Evolutionary conservation across 2,329 filamentous ascomycete species (phyloP).

Genomic region (Tolypocladium paradoxum): DNA sequence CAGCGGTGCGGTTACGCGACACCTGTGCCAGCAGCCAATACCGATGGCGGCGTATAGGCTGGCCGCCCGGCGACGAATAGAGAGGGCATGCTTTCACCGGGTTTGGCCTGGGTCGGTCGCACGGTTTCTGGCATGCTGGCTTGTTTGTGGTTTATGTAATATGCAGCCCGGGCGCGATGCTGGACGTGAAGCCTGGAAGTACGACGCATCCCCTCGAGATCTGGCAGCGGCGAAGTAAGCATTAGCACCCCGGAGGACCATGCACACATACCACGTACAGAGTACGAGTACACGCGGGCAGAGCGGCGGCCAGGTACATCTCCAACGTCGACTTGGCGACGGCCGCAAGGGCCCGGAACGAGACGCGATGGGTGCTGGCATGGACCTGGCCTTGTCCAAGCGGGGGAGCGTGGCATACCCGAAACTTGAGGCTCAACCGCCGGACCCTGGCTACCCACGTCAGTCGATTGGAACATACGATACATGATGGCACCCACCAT

Average conservation of each 20-base stretch:
- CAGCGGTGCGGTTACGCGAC: background rate
- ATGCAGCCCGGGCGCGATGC: background rate
- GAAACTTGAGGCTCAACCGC: slow-evolving; percentile 4
- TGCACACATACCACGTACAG: too few relatives aligned
- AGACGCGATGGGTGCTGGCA: background rate
- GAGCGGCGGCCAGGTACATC: background rate
- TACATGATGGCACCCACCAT: background rate
- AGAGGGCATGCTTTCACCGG: background rate
- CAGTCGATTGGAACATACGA: background rate
- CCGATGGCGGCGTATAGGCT: background rate
- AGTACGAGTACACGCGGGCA: background rate
- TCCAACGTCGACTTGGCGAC: background rate
- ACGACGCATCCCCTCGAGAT: background rate
- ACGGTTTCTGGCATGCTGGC: background rate
- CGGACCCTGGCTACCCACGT: background rate
- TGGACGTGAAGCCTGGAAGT: background rate
- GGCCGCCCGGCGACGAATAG: slow-evolving; percentile 1
- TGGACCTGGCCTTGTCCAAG: background rate
- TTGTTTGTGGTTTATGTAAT: too few relatives aligned
- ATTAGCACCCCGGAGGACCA: background rate
- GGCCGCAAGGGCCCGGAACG: background rate
- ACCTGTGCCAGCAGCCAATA: background rate
- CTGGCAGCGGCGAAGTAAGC: background rate
- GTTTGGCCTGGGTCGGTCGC: background rate
- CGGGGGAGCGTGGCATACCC: slow-evolving; percentile 1